A percentile compares a stretch with the other conserved stretches of the same genome.
Conservation (phyloP, 495 filamentous ascomycete species). For the Podospora bellae-mahoneyi region DNA sequence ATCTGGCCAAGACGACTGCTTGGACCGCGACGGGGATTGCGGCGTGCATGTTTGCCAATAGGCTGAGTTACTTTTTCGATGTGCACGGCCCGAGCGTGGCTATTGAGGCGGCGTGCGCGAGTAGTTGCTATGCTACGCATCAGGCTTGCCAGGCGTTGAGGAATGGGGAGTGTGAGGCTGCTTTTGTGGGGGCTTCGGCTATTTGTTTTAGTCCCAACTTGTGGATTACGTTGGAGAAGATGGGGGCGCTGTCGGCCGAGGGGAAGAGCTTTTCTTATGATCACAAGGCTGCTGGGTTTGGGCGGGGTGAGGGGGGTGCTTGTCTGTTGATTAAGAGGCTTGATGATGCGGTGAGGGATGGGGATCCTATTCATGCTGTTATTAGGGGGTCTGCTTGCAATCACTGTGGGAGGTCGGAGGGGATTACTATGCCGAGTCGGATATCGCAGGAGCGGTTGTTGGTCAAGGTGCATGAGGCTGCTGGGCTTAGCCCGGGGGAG, state of each 20-base stretch:
- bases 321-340: conserved; percentile 43
- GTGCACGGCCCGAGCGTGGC: conserved; percentile 39
- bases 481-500: conserved; percentile 40
- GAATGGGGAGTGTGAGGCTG: conserved; percentile 33
- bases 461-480: conserved; percentile 36
- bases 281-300: not conserved
- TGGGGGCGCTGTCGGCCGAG: not conserved
- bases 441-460: conserved; percentile 50
- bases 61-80: conserved; percentile 51
- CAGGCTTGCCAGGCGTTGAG: conserved; percentile 49
- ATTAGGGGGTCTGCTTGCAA: conserved; percentile 51
- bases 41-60: conserved; percentile 29
- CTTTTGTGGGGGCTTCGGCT: conserved; percentile 51
- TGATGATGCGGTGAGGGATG: conserved; percentile 41
- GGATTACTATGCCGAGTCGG: conserved; percentile 46
- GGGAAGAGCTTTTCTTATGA: not conserved
- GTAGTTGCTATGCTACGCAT: conserved; percentile 51
- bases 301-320: not conserved
- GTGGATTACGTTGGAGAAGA: conserved; percentile 15
- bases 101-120: conserved; percentile 55
- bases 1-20: not conserved
- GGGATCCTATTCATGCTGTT: conserved; percentile 51
- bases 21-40: not conserved
- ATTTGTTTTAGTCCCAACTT: conserved; percentile 48
- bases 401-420: conserved; percentile 45